Evolutionary conservation across 2,329 filamentous ascomycete genomes (phyloP).

Genomic region (Arthrobotrys iridis): DNA sequence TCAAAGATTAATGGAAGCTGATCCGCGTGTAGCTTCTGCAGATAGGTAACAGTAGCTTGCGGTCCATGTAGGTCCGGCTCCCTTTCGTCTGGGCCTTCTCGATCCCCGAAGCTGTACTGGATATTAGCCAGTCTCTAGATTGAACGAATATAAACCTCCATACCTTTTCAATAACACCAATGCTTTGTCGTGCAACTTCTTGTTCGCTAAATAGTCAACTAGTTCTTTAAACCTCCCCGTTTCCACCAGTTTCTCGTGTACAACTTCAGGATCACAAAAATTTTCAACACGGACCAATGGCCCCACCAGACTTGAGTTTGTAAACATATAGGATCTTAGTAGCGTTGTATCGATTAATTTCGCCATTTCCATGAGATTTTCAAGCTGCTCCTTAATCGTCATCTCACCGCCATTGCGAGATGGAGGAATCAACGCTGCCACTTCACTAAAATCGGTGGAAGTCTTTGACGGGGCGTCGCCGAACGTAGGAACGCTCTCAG

Average conservation of each 20-base stretch:
- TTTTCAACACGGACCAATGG: constrained; percentile 95
- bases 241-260: constrained; percentile 90
- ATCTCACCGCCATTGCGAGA: constrained; percentile 60
- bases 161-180: constrained; percentile 80
- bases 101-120: constrained; percentile 57
- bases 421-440: constrained; percentile 49
- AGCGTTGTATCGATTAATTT: constrained; percentile 90
- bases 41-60: constrained; percentile 82
- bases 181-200: constrained; percentile 88
- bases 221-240: constrained; percentile 89
- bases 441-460: constrained; percentile 41
- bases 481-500: constrained; percentile 31
- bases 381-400: constrained; percentile 69
- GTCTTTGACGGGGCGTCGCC: constrained; percentile 7
- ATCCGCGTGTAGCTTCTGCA: constrained; percentile 87
- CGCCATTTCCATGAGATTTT: constrained; percentile 78
- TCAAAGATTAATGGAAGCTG: constrained; percentile 91
- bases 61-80: constrained; percentile 76
- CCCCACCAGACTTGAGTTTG: constrained; percentile 81
- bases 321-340: constrained; percentile 95
- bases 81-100: constrained; percentile 57
- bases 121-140: neutral
- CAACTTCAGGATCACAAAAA: constrained; percentile 94
- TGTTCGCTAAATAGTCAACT: constrained; percentile 97
- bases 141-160: neutral